Percentiles rank a stretch among this genome's conserved stretches.
Evolutionary conservation across 108 stramenopile genomes (phyloP).

Genomic region (Cylindrotheca closterium): DNA sequence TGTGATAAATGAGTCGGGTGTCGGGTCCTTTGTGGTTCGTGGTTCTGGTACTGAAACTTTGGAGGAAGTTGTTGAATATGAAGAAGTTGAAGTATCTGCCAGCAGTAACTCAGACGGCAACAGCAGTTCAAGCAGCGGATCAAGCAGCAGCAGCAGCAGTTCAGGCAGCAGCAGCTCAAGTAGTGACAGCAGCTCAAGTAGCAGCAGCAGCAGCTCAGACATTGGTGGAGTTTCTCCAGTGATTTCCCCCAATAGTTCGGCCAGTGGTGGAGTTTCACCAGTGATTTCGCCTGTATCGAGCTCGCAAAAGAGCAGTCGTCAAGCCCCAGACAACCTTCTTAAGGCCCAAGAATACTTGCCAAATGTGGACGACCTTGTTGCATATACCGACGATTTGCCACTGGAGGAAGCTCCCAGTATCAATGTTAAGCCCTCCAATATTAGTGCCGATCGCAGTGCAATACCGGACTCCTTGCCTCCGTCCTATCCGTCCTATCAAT

Average conservation of each 20-base stretch:
- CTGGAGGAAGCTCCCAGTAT: background rate
- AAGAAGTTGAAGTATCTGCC: too few relatives aligned
- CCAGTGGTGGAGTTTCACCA: background rate
- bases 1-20: too few relatives aligned
- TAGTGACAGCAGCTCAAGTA: background rate
- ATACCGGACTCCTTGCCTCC: background rate
- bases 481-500: background rate
- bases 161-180: background rate
- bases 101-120: background rate
- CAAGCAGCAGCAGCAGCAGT: background rate
- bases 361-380: too few relatives aligned
- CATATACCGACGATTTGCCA: too few relatives aligned
- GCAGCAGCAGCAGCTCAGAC: background rate
- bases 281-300: background rate
- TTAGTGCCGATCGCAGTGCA: background rate
- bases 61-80: too few relatives aligned
- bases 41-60: too few relatives aligned
- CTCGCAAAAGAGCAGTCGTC: background rate
- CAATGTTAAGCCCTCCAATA: background rate
- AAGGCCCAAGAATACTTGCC: too few relatives aligned
- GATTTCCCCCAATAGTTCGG: background rate
- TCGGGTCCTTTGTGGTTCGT: too few relatives aligned
- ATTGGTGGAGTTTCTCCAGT: background rate
- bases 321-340: background rate
- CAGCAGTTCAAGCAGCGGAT: background rate